Evolutionary conservation across 257 asterid species (phyloP), one percentile per base, ranked within the genome.

Genomic region (Parsonsia alboflavescens): DNA sequence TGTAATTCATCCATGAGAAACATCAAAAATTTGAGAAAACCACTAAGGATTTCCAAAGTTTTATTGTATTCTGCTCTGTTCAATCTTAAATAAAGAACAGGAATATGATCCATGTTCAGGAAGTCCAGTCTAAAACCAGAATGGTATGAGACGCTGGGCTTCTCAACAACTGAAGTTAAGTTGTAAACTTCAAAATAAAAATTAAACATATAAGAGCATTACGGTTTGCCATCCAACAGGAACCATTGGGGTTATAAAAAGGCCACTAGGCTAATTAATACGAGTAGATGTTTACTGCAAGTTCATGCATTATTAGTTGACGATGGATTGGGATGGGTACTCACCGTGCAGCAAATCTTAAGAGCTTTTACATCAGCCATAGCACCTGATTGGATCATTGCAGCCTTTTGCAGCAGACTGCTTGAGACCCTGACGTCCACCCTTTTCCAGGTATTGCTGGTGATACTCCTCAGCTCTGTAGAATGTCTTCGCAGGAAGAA

Each of bases 361-460:
- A 71, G 41, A 56, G 21, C 16, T 26, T n/a, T 33, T 19, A 80
- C 57, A 80, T 86, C 84, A 92, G 33, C 96, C 97, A 44, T 90
- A 92, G 90, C 96, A 92, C 28, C 95, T 85, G 80, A 90, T 90
- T 0, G 93, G 93, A 75, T 89, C 96, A 56, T 79, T 87, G 88
- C 97, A 91, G 73, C 96, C 96, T 77, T 91, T 91, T 26, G 88
- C 88, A 67, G 97, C 95, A 2, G 93, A 92, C 76, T 92, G 97
- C 54, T 82, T 85, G 56, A 26, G 59, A 24, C 96, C 92, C 21
- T 73, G 59, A 33, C 86, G 72, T 16, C 90, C 93, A 49, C 96
- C 97, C 79, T 90, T 92, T 85, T 90, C 96, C 82, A 92, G 70
- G 77, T 88, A 92, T 46, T 90, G 96, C 88, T 90, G 97, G 82